phyloP scores from a whole-genome alignment of 1,284 basidiomycete species.

The Cryptococcus depauperatus region DNA sequence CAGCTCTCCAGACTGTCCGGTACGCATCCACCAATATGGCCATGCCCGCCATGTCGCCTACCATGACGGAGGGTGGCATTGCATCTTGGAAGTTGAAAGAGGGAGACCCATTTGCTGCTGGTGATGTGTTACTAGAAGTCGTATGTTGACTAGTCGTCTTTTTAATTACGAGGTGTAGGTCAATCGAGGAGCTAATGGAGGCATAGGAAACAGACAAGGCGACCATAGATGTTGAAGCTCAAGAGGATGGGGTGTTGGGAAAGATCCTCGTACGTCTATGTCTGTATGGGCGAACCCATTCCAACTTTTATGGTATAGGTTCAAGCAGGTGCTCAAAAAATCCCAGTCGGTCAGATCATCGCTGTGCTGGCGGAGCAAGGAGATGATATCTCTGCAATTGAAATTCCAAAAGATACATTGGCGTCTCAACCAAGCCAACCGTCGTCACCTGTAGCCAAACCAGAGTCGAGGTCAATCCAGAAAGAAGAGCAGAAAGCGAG shows the following conservation, averaged over 20 bases:
- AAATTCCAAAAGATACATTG: constrained; percentile 57
- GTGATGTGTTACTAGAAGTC: constrained; percentile 89
- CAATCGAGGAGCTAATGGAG: background rate
- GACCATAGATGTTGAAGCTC: constrained; percentile 97
- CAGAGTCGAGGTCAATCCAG: constrained; percentile 4
- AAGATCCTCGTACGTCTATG: constrained; percentile 59
- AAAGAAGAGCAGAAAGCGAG: constrained; percentile 10
- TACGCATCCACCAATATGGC: constrained; percentile 60
- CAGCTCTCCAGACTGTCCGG: constrained; percentile 44
- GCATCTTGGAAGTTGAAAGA: constrained; percentile 85
- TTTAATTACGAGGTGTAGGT: background rate
- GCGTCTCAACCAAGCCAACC: constrained; percentile 5
- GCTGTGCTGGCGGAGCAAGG: constrained; percentile 94
- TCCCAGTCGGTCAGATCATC: constrained; percentile 80
- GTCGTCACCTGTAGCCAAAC: constrained; percentile 1
- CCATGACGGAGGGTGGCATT: constrained; percentile 97
- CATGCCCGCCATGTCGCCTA: constrained; percentile 97
- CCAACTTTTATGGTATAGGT: constrained; percentile 48
- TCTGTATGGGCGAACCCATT: constrained; percentile 21
- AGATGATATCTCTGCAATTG: constrained; percentile 80
- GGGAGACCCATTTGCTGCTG: constrained; percentile 72
- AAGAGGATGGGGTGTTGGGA: constrained; percentile 89
- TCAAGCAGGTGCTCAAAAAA: constrained; percentile 71
- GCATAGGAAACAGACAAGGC: constrained; percentile 89
- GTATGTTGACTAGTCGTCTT: constrained; percentile 50